Evolutionary conservation across 2,329 filamentous ascomycete species (phyloP).

Genomic region (Cucurbitaria berberidis): DNA sequence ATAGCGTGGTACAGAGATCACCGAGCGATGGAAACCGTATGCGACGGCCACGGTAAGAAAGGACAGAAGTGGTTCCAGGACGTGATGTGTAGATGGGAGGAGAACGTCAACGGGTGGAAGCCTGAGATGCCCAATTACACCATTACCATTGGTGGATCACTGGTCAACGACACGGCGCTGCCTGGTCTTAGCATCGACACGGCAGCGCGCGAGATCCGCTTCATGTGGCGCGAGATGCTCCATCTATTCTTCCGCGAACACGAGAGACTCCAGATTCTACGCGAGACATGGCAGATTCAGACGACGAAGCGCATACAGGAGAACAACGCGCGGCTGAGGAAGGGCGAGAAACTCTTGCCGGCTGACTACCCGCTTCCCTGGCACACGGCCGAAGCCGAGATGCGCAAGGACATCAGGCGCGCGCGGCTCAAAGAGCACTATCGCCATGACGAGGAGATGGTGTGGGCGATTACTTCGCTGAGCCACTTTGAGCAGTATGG

Average conservation of each 20-base stretch:
- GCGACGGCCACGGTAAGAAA: constrained; percentile 3
- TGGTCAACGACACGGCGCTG: constrained; percentile 44
- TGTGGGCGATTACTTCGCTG: constrained; percentile 39
- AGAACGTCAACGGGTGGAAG: constrained; percentile 27
- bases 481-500: constrained; percentile 30
- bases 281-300: constrained; percentile 12
- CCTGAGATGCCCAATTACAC: constrained; percentile 43
- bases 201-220: constrained; percentile 24
- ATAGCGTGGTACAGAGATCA: constrained; percentile 27
- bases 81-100: constrained; percentile 37
- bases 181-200: constrained; percentile 29
- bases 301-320: constrained; percentile 9
- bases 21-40: constrained; percentile 6
- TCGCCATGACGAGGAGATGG: constrained; percentile 30
- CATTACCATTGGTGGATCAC: constrained; percentile 30
- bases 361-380: constrained; percentile 20
- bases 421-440: constrained; percentile 33
- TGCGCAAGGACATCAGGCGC: constrained; percentile 32
- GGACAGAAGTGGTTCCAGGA: constrained; percentile 10
- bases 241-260: constrained; percentile 43
- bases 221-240: constrained; percentile 40
- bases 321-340: constrained; percentile 18
- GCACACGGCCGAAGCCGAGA: constrained; percentile 19
- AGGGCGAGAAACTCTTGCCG: constrained; percentile 19
- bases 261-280: constrained; percentile 15